Evolutionary conservation across 768 basidiomycete species (phyloP).

Genomic region (Clitopilus passeckerianus): DNA sequence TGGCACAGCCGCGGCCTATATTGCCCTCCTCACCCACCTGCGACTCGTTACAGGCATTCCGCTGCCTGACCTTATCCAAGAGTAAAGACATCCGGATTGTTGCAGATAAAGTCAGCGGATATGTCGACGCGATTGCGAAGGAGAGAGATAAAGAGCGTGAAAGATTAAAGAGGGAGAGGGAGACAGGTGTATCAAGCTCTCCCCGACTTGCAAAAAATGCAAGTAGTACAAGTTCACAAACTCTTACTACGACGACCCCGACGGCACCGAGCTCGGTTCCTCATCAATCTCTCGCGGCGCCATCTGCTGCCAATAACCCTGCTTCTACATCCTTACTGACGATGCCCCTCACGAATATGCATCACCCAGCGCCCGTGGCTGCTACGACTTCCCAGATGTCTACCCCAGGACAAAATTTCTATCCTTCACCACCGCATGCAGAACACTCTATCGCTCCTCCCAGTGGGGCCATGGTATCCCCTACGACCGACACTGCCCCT

Average conservation of each 20-base stretch:
- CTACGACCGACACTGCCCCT: slow-evolving; percentile 7
- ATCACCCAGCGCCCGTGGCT: slow-evolving; percentile 1
- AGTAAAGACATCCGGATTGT: slow-evolving; percentile 45
- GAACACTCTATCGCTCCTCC: slow-evolving; percentile 22
- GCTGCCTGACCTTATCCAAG: slow-evolving; percentile 47
- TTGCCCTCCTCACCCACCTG: slow-evolving; percentile 22
- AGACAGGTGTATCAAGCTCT: slow-evolving; percentile 32
- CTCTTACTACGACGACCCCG: slow-evolving; percentile 16
- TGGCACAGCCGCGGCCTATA: slow-evolving; percentile 18
- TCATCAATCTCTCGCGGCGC: slow-evolving; percentile 16
- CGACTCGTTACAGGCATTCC: slow-evolving; percentile 36
- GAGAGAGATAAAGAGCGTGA: slow-evolving; percentile 80
- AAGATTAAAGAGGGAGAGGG: slow-evolving; percentile 61
- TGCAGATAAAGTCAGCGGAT: slow-evolving; percentile 58
- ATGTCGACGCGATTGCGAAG: slow-evolving; percentile 70
- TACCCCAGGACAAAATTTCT: slow-evolving; percentile 35
- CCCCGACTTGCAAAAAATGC: slow-evolving; percentile 23
- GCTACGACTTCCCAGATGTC: slow-evolving; percentile 11
- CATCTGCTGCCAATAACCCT: slow-evolving; percentile 4
- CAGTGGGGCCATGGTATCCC: slow-evolving; percentile 19
- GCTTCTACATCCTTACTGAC: slow-evolving; percentile 4
- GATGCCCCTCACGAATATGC: slow-evolving; percentile 5
- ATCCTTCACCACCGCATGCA: slow-evolving; percentile 60
- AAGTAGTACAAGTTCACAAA: slow-evolving; percentile 11
- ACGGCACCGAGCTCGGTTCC: slow-evolving; percentile 16